These are phyloP conservation scores for Xylaria flabelliformis DNA, from an alignment of 495 filamentous ascomycete genomes.

Conservation along the genomic window DNA sequence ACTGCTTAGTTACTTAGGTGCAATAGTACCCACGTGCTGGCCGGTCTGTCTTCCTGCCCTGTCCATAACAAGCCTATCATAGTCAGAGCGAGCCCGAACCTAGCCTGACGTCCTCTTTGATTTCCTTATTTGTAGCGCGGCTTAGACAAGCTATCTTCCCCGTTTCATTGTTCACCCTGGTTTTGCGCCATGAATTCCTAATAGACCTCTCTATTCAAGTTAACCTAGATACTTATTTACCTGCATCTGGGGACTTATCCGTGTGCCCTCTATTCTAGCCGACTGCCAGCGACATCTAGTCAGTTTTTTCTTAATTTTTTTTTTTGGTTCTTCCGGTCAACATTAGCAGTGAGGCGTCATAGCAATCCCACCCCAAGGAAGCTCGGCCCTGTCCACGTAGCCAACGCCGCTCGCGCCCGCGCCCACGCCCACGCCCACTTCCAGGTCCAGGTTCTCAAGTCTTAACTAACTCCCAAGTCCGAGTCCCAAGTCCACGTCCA, in stretches of 20 bases:
- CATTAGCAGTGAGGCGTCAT: slow-evolving; percentile 14
- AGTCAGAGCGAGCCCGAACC: slow-evolving; percentile 3
- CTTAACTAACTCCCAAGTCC: not conserved
- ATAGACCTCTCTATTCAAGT: not conserved
- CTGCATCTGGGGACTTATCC: not conserved
- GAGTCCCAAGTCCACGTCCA: not conserved
- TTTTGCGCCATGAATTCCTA: slow-evolving; percentile 20
- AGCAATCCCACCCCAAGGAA: slow-evolving; percentile 21
- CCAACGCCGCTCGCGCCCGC: not conserved
- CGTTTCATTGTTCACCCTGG: not conserved
- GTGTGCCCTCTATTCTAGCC: slow-evolving; percentile 3
- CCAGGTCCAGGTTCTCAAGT: slow-evolving; percentile 12
- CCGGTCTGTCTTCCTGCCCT: not conserved
- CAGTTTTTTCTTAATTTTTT: not conserved
- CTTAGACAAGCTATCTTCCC: not conserved
- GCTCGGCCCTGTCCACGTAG: slow-evolving; percentile 28
- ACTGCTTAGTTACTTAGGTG: not conserved
- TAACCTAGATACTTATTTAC: slow-evolving; percentile 12
- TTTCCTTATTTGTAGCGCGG: not conserved
- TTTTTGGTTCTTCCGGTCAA: not conserved
- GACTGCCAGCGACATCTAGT: slow-evolving; percentile 1
- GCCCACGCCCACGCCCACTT: not conserved
- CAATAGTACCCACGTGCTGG: not conserved
- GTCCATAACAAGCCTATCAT: not conserved
- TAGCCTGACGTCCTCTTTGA: not conserved